Percentiles rank a stretch among this genome's conserved stretches.
Conservation (phyloP, 2,329 filamentous ascomycete species). For the Ophiostoma novo-ulmi region DNA sequence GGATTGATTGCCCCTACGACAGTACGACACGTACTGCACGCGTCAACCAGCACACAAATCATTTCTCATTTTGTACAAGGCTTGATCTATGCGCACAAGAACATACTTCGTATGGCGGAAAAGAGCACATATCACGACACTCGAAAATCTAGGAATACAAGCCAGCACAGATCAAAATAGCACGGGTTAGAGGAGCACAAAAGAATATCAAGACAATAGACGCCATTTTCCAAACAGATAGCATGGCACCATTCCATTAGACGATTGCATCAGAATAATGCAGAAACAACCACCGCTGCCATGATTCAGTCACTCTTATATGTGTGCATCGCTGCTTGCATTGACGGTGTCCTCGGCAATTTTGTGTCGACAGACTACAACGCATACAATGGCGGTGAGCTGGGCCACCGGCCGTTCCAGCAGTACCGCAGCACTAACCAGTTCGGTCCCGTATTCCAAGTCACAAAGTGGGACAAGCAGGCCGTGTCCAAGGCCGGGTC, state of each 20-base stretch:
- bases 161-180: background rate
- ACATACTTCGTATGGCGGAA: background rate
- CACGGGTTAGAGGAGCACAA: background rate
- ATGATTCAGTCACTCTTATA: background rate
- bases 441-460: conserved; percentile 20
- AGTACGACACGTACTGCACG: conserved; percentile 15
- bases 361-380: conserved; percentile 18
- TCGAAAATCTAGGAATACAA: background rate
- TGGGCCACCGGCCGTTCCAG: conserved; percentile 21
- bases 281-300: background rate
- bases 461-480: conserved; percentile 21
- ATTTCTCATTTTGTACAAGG: background rate
- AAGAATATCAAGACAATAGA: background rate
- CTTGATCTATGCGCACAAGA: conserved; percentile 23
- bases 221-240: background rate
- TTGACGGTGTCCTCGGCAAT: background rate
- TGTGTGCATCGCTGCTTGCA: background rate
- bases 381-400: conserved; percentile 19
- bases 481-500: conserved; percentile 17
- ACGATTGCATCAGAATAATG: background rate
- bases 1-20: background rate
- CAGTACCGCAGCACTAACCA: conserved; percentile 17
- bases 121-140: background rate
- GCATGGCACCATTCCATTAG: background rate
- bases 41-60: conserved; percentile 10